Conservation (phyloP, 139 green algal genomes). For the Yamagishiella unicocca region DNA sequence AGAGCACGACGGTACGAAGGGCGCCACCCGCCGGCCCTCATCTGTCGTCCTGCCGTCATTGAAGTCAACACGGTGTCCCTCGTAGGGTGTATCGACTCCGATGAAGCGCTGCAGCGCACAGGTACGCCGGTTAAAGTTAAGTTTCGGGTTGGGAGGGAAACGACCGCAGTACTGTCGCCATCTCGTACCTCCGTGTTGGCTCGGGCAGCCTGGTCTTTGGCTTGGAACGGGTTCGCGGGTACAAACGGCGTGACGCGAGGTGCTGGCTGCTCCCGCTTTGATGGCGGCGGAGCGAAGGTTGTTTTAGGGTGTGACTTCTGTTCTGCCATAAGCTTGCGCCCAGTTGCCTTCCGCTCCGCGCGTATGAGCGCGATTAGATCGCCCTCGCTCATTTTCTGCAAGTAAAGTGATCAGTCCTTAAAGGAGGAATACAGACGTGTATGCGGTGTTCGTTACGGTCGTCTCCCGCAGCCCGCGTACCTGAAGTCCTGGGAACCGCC, state of each 20-base stretch:
- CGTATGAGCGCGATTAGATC: constrained; percentile 46
- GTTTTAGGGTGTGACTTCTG: constrained; percentile 46
- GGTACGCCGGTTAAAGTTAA: no score
- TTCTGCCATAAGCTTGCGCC: constrained; percentile 13
- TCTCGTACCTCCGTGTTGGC: constrained; percentile 33
- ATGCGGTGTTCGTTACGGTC: no score
- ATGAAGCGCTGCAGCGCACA: constrained; percentile 24
- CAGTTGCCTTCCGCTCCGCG: constrained; percentile 48
- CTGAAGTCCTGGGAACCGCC: constrained; percentile 53
- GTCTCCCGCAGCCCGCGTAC: not conserved
- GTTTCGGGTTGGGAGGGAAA: no score
- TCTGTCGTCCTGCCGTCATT: constrained; percentile 23
- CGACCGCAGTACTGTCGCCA: no score
- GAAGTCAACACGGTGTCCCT: constrained; percentile 18
- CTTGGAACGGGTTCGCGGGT: constrained; percentile 2
- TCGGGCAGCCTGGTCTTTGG: constrained; percentile 2
- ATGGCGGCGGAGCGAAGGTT: not conserved
- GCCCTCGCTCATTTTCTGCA: constrained; percentile 27
- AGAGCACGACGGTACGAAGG: constrained; percentile 24
- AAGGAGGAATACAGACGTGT: no score
- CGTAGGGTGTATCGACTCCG: constrained; percentile 24
- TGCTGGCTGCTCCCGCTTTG: constrained; percentile 19
- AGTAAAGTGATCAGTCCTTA: no score
- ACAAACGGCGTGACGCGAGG: not conserved
- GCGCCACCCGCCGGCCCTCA: constrained; percentile 5